Evolutionary conservation across 1,139 yeast genomes (phyloP).

Genomic region (Candida sanyaensis): DNA sequence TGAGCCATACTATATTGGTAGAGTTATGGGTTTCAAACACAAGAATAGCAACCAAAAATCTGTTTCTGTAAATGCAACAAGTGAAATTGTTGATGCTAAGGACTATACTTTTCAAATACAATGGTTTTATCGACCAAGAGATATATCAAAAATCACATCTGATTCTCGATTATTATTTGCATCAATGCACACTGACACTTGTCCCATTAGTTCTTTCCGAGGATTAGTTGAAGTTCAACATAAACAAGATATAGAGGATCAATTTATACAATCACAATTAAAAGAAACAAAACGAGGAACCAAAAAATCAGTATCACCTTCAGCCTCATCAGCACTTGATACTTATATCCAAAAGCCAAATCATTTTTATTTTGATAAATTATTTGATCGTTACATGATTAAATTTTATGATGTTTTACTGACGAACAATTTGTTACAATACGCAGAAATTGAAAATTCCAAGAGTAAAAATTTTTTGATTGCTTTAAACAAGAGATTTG

Average conservation of each 20-base stretch:
- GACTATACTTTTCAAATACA: slow-evolving; percentile 69
- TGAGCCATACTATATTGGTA: slow-evolving; percentile 89
- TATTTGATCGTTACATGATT: slow-evolving; percentile 85
- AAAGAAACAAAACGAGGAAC: slow-evolving; percentile 8
- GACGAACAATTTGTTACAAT: slow-evolving; percentile 47
- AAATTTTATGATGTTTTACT: slow-evolving; percentile 72
- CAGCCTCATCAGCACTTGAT: slow-evolving; percentile 34
- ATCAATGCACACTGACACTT: slow-evolving; percentile 83
- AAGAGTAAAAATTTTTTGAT: slow-evolving; percentile 58
- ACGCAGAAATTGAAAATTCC: slow-evolving; percentile 53
- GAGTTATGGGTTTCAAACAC: slow-evolving; percentile 73
- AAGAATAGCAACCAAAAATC: slow-evolving; percentile 22
- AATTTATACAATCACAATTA: slow-evolving; percentile 12
- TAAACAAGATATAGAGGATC: slow-evolving; percentile 61
- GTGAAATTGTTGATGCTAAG: slow-evolving; percentile 35
- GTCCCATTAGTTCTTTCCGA: slow-evolving; percentile 75
- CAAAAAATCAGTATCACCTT: slow-evolving; percentile 21
- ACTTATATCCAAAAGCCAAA: slow-evolving; percentile 60
- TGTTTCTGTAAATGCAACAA: background rate
- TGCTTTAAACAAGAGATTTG: slow-evolving; percentile 69
- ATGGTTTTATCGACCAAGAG: slow-evolving; percentile 92
- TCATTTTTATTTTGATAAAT: slow-evolving; percentile 79
- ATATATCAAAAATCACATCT: slow-evolving; percentile 63
- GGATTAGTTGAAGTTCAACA: slow-evolving; percentile 76
- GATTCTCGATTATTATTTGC: slow-evolving; percentile 82